Base-by-base conservation (phyloP, 1,284 basidiomycete species). In the Fomes fomentarius region DNA sequence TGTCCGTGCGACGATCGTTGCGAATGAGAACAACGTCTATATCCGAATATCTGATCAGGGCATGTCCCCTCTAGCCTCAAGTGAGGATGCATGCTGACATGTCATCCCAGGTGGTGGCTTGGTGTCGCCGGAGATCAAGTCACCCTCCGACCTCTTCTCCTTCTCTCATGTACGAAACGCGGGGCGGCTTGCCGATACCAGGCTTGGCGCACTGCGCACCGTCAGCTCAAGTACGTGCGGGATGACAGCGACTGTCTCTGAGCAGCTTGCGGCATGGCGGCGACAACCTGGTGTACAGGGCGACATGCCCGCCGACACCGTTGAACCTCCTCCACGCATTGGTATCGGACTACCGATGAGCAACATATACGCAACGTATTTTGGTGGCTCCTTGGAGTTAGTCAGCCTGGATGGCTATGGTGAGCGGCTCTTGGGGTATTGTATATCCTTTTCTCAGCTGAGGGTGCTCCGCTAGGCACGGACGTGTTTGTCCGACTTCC, bases 21-120 rank as follows among this genome's bases (percentile, higher is more conserved):
- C 85, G 4, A 86, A 87, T 1, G 77, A 83, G 35, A 81, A 91
- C 49, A 82, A 90, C 52, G 81, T 94, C 46, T 80, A 83, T 15
- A 80, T 94, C 47, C 85, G 93, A 38, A 89, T 94, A 74, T 93
- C 92, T 25, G 92, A 94, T 68, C 86, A 92, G 83, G 93, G 91
- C 86, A 54, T 47, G 64, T 61, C 12, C 3, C 40, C 24, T 40
- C 8, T 8, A 24, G 1, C 31, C 19, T 26, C 4, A 26, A n/a
- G 11, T 15, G 11, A 11, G 26, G 44, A 26, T 42, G n/a, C 35
- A 44, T 30, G 50, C 37, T 44, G 43, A 21, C 43, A 14, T 2
- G 17, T 38, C 47, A 46, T 25, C 21, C 1, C 61, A 93, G 91
- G 90, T 44, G 89, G 90, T 15, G 90, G 91, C 2, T 76, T 91